Base-by-base conservation (phyloP, 768 basidiomycete genomes). In the Chalciporus piperatus region DNA sequence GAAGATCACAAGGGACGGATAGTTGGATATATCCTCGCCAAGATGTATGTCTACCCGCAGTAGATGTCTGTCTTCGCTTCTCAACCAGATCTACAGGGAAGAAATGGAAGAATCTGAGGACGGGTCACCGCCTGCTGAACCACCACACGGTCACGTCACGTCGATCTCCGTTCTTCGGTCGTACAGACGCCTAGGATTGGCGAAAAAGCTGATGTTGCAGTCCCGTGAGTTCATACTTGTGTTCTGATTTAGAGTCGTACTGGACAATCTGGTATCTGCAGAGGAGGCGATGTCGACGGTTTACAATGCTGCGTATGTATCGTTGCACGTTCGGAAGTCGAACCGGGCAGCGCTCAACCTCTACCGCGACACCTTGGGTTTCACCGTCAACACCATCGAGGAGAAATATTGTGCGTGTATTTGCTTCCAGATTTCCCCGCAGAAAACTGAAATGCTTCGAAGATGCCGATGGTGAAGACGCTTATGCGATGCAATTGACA, bases 391-490 rank as follows among this genome's bases (percentile, higher is more conserved):
- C 38, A 83, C 82, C 44, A 81, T 96, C 37, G 95, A 97, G 67
- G 85, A 89, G 68, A 85, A 82, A 56, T 98, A 98, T 61, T 98
- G 94, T 96, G 61, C 69, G 89, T 82, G n/a, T 44, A 27, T 40
- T 35, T 20, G 22, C 23, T 20, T 17, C 52, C 19, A 33, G 20
- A 35, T 16, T 22, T 27, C 32, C 27, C 17, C 38, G 52, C 9
- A 11, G 37, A n/a, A n/a, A 47, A 50, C 48, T 65, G 23, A 63
- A 37, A 27, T 23, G 16, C 43, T 30, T 44, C 45, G 1, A 20
- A 96, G 93, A 96, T 71, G 94, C 92, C 3, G 93, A 97, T 62
- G 93, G 93, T 4, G 93, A 97, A 70, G 92, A 95, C 55, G 94
- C 94, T 19, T 94, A 92, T 63, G 85, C 90, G 3, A 97, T 97